Percentiles rank a stretch among this genome's conserved stretches.
Evolutionary conservation across 371 early-diverging fungal species (phyloP).

Genomic region (Mucor lusitanicus): DNA sequence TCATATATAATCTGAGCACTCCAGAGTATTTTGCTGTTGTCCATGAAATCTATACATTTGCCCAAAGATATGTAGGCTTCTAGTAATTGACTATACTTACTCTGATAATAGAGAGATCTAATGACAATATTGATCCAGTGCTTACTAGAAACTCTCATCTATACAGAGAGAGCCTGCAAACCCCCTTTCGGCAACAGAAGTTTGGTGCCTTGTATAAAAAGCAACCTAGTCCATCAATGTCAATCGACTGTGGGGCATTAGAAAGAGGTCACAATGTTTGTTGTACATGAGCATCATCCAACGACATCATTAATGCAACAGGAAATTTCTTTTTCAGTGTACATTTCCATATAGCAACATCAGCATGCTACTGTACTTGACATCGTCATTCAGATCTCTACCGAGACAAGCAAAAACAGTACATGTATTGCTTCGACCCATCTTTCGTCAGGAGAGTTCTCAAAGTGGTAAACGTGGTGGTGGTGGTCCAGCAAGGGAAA

Average conservation of each 20-base stretch:
- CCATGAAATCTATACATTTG: too few relatives aligned
- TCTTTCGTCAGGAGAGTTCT: not conserved
- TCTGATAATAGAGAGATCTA: too few relatives aligned
- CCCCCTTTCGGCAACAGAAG: too few relatives aligned
- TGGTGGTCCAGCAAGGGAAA: constrained; percentile 45
- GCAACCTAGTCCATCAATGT: not conserved
- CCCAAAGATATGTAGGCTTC: too few relatives aligned
- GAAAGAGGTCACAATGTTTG: constrained; percentile 1
- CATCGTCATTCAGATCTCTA: not conserved
- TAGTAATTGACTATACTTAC: too few relatives aligned
- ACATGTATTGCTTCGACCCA: not conserved
- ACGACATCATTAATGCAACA: not conserved
- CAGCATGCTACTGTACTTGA: not conserved
- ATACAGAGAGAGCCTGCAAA: too few relatives aligned
- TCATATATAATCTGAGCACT: too few relatives aligned
- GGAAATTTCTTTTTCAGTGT: constrained; percentile 1
- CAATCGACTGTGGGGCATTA: not conserved
- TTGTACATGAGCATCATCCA: not conserved
- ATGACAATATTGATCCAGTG: too few relatives aligned
- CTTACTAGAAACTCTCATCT: too few relatives aligned
- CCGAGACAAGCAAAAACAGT: not conserved
- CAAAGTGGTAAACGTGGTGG: not conserved
- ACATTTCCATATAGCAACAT: not conserved
- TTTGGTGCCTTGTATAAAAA: too few relatives aligned
- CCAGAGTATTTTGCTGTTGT: too few relatives aligned